Evolutionary conservation across 768 basidiomycete genomes (phyloP).

Genomic region (Clathrus columnatus): DNA sequence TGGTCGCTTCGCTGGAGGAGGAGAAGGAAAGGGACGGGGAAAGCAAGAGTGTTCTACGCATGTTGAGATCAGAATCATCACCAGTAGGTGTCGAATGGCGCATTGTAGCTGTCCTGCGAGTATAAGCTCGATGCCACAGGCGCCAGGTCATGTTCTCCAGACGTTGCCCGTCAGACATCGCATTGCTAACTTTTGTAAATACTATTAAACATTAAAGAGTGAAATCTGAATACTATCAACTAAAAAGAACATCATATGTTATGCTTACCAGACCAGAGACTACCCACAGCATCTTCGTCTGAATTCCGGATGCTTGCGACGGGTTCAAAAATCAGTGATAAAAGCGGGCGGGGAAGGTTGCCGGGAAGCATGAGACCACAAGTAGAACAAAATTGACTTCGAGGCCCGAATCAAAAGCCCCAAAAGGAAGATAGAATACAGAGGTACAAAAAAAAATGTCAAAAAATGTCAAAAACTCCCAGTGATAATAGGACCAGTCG

Average conservation of each 20-base stretch:
- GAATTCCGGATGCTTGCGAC: conserved; percentile 49
- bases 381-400: not conserved
- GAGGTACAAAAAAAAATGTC: conserved; percentile 1
- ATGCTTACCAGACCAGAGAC: conserved; percentile 60
- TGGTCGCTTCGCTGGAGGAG: conserved; percentile 4
- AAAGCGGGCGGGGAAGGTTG: conserved; percentile 35
- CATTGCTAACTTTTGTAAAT: conserved; percentile 76
- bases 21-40: conserved; percentile 1
- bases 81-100: not conserved
- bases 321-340: conserved; percentile 56
- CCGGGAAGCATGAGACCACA: not conserved
- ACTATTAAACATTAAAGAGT: conserved; percentile 34
- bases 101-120: not conserved
- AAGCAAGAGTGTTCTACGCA: not conserved
- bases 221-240: conserved; percentile 6
- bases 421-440: not conserved
- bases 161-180: conserved; percentile 67
- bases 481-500: not conserved
- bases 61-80: not conserved
- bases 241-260: not conserved
- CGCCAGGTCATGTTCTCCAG: conserved; percentile 88
- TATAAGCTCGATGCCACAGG: conserved; percentile 58
- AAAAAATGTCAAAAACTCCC: not conserved
- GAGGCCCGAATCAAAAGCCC: not conserved
- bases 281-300: conserved; percentile 53